phyloP scores from a whole-genome alignment of 2,329 filamentous ascomycete species.

The Penicillium concentricum region DNA sequence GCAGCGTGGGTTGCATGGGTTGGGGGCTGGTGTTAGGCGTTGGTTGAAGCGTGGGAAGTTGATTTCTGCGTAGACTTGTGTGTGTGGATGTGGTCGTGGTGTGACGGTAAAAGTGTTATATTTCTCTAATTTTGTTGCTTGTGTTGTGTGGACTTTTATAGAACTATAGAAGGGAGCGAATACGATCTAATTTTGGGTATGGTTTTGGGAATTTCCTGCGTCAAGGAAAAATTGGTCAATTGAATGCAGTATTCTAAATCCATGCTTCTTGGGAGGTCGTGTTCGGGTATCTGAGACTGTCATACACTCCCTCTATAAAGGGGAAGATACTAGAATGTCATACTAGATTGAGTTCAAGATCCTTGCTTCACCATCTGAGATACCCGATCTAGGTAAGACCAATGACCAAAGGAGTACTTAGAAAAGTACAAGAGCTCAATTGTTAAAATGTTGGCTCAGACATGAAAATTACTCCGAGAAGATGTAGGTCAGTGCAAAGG shows the following conservation, averaged over 20 bases:
- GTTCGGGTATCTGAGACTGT: background rate
- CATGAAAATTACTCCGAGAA: background rate
- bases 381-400: background rate
- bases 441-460: background rate
- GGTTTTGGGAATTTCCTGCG: background rate
- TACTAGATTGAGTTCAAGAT: constrained; percentile 5
- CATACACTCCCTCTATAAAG: background rate
- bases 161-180: background rate
- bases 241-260: background rate
- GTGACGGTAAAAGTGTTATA: background rate
- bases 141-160: background rate
- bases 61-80: background rate
- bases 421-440: background rate
- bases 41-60: constrained; percentile 10
- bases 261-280: too few species aligned
- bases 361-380: background rate
- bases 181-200: background rate
- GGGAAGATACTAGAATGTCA: background rate
- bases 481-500: background rate
- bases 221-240: background rate
- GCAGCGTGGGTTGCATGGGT: constrained; percentile 38
- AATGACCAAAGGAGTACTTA: background rate
- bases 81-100: background rate
- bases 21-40: constrained; percentile 23
- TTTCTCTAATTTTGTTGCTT: background rate